Base-by-base conservation (phyloP, 129 eudicot genomes). In the Silybum marianum region DNA sequence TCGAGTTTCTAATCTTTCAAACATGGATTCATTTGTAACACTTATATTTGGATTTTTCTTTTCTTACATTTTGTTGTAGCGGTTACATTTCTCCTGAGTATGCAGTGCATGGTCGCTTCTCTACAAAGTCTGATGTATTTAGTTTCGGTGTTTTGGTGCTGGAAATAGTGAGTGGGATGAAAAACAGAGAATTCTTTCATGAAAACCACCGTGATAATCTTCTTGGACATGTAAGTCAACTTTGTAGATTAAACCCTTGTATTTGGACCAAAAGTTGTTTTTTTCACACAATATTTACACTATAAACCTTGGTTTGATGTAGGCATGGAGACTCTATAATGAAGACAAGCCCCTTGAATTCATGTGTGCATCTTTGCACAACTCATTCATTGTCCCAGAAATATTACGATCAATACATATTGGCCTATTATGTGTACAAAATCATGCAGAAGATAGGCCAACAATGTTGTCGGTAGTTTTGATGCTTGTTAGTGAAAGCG, bases 391-490 rank as follows among this genome's bases (percentile, higher is more conserved):
- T 0, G 51, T 16, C 44, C 7, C 23, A 13, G 25, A 44, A 26
- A 14, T 76, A 62, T 18, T 76, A 3, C 23, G 70, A 14, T 76
- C 22, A 13, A 63, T 76, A 46, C 68, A 30, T 11, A 28, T 76
- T 30, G 80, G 70, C 14, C 44, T 76, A 9, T 16, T 76, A n/a
- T 76, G 80, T 51, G 76, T 72, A 19, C 76, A 72, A 72, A 19
- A 72, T 13, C 21, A 40, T 72, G 21, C 48, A 12, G 76, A 26
- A 36, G 62, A 48, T 48, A 48, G 60, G 60, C 60, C 60, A 46
- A 46, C 60, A 11, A 48, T 48, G 80, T 24, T 68, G 22, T 44
- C 71, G 7, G 80, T 76, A 18, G 80, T 76, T 44, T 3, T 51
- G 9, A 76, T 76, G 80, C 30, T 76, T 30, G 69, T 68, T 62